Base-by-base conservation (phyloP, 768 basidiomycete genomes). In the Russula compacta region DNA sequence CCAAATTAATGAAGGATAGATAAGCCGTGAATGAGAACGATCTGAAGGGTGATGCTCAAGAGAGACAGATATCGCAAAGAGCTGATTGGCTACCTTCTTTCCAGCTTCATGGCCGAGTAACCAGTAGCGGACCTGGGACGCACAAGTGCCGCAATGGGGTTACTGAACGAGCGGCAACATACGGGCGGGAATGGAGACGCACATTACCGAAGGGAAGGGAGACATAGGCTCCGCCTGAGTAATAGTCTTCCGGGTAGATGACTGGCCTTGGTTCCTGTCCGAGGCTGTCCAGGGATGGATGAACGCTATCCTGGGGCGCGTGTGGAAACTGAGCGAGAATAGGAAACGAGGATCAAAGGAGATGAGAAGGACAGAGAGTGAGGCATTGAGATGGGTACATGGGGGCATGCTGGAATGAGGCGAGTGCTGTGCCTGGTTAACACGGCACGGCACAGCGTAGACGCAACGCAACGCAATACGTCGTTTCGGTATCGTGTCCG, bases 1-100 rank as follows among this genome's bases (percentile, higher is more conserved):
- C 87, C 86, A 91, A 56, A 90, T 79, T 50, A 89, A 81, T 36
- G 87, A 77, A 6, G 89, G 38, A 89, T 81, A 15, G 86, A 87
- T 15, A 91, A 78, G 12, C 89, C 89, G 64, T 90, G 86, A 8
- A 92, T 85, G 38, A 91, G 76, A 10, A 89, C 82, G 21, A 92
- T 76, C 89, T 92, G 54, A 11, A 42, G 4, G 29, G 21, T 11
- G 48, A 8, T 10, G 48, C 43, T 40, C n/a, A 55, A 39, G 3
- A n/a, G 32, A 46, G 7, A 19, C 19, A 7, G 19, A 58, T 32
- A 44, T 49, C 57, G 55, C 38, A 6, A 29, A 53, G 1, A 19
- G 8, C 6, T 4, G 15, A 61, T 24, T 46, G 17, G 52, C 47
- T 29, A 88, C 87, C 75, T 84, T 84, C 56, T 77, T 76, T 17